Percentiles rank a stretch among this genome's conserved stretches.
Evolutionary conservation across 2,329 filamentous ascomycete genomes (phyloP).

Genomic region (Penicillium sp.): DNA sequence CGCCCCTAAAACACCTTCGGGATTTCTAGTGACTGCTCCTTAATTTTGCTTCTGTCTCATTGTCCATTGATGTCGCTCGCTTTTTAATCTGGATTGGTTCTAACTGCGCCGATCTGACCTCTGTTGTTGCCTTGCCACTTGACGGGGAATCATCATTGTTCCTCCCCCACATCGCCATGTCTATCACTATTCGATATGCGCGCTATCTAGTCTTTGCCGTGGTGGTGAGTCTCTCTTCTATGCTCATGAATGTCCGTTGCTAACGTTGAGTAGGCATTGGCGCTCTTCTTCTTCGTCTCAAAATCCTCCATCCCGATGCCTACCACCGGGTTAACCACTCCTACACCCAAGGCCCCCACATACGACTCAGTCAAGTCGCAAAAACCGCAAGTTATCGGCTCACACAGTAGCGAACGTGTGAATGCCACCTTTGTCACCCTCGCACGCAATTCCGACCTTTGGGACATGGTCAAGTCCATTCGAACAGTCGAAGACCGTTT

Average conservation of each 20-base stretch:
- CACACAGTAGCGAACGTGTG: conserved; percentile 68
- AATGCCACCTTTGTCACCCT: conserved; percentile 98
- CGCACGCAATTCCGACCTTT: conserved; percentile 87
- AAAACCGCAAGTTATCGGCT: conserved; percentile 41
- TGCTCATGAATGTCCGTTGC: neutral
- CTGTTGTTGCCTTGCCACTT: conserved; percentile 11
- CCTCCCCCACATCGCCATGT: conserved; percentile 19
- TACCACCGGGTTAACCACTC: conserved; percentile 20
- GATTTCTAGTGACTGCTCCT: neutral
- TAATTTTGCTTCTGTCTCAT: neutral
- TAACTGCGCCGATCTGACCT: conserved; percentile 10
- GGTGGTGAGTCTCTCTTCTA: conserved; percentile 63
- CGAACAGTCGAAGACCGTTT: conserved; percentile 97
- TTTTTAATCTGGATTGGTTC: conserved; percentile 7
- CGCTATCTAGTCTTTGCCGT: conserved; percentile 76
- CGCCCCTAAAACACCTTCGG: conserved; percentile 10
- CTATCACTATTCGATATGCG: conserved; percentile 41
- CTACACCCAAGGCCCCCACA: conserved; percentile 12
- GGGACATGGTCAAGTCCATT: conserved; percentile 96
- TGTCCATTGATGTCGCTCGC: conserved; percentile 9
- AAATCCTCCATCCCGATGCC: conserved; percentile 53
- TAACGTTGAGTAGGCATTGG: conserved; percentile 52
- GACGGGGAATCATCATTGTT: conserved; percentile 7
- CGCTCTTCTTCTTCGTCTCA: conserved; percentile 80
- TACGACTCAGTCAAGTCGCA: conserved; percentile 25